Evolutionary conservation across 2,329 filamentous ascomycete genomes (phyloP), one percentile per base, ranked within the genome.

Genomic region (Sphaceloma murrayae): DNA sequence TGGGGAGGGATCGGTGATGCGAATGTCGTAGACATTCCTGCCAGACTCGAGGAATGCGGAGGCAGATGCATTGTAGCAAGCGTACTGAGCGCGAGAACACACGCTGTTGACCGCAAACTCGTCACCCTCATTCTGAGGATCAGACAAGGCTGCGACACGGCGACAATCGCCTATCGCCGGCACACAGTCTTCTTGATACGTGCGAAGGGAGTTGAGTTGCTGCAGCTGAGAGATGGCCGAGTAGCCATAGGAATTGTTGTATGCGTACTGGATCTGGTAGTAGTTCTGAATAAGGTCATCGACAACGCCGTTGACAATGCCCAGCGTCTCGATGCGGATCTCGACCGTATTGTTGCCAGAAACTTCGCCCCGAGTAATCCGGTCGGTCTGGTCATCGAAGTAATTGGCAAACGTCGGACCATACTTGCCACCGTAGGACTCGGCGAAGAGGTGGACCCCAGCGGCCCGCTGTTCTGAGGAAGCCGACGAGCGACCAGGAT

Each of bases 251-350:
- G 78, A 77, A 56, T 83, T 84, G 55, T 76, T 74, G 46, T 68
- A 67, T 7, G 74, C 73, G 57, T 79, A 80, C 5, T 60, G 56
- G 1, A 75, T 69, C 50, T 74, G 77, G 52, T 63, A 74, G 2
- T 73, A 71, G 3, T 67, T 65, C 60, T 85, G 78, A 1, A 77
- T 67, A 21, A 77, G 58, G 52, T 74, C 68, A 54, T 87, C 83
- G 26, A 86, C 66, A 51, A 80, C 75, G 9, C 80, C 82, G 57
- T 86, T 84, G 47, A 85, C 66, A 47, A 87, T 81, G 16, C 81
- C 80, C 0, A 86, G 61, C 0, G 80, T 75, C 10, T 65, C 66
- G 6, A 86, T 65, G 44, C 73, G 70, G 38, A 83, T 74, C 21
- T 75, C 69, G 8, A 80, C 61, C 2, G 74, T 78, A 26, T 62